Base-by-base conservation (phyloP, 1,139 yeast species). In the Blastobotrys illinoisensis region DNA sequence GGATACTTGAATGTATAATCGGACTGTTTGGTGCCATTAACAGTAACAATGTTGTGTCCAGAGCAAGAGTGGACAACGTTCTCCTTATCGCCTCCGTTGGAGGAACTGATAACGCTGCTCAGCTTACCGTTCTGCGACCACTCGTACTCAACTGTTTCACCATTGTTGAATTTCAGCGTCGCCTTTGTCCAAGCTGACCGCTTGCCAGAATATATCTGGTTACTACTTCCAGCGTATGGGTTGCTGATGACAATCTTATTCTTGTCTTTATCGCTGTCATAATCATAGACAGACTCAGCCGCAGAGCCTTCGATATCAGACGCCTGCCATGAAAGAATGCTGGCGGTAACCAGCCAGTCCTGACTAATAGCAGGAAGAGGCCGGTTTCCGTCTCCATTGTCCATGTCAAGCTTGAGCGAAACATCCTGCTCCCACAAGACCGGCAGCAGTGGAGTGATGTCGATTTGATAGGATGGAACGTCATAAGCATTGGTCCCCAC, bases 401-500 rank as follows among this genome's bases (percentile, higher is more conserved):
- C 76, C 14, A 86, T 74, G 59, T 77, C 56, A 14, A 73, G 51
- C 26, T 59, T 54, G 47, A 73, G 56, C 3, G 58, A 56, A 4
- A 64, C 53, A 6, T 64, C 63, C n/a, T 58, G 58, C 7, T 71
- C 69, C 88, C 89, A 84, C 43, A 87, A 69, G 45, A 71, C 65
- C 2, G 95, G 93, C 56, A 88, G 71, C 58, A 82, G 76, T 0
- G 87, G 81, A 5, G 90, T 80, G 52, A 88, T 64, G 61, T 88
- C 95, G 49, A 88, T 66, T 56, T 80, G 83, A 60, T 85, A 75
- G 2, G 85, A 75, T 18, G 81, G 83, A 28, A 88, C 74, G 67
- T 88, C 95, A 70, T 83, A 88, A 0, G 95, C 86, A 58, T 82
- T 78, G 24, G 79, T 76, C 2, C 88, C 82, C 13, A 88, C 95